Evolutionary conservation across 2,329 filamentous ascomycete genomes (phyloP).

Genomic region (Coniella lustricola): DNA sequence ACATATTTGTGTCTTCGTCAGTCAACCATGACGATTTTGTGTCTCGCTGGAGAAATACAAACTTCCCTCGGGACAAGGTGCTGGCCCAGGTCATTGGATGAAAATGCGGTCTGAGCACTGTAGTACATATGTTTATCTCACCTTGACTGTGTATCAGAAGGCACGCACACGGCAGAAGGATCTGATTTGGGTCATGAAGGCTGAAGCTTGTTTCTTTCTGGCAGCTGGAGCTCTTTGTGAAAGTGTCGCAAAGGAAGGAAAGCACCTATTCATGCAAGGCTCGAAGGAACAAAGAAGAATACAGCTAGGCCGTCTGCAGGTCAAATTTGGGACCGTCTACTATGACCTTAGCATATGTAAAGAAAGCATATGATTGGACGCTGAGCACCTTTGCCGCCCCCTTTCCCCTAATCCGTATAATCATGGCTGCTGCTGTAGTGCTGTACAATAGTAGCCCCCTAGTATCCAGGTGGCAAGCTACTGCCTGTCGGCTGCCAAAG

Average conservation of each 20-base stretch:
- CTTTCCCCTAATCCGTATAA: constrained; percentile 3
- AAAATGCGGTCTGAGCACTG: too few species aligned
- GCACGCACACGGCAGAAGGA: too few species aligned
- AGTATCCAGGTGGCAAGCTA: background rate
- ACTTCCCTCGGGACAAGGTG: constrained; percentile 45
- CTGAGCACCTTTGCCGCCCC: background rate
- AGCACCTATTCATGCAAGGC: background rate
- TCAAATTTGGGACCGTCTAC: too few species aligned
- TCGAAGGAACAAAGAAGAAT: too few species aligned
- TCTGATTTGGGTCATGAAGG: too few species aligned
- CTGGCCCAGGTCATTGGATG: constrained; percentile 28
- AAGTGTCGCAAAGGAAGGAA: background rate
- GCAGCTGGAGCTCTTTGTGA: too few species aligned
- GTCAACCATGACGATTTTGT: constrained; percentile 76
- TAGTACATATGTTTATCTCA: too few species aligned
- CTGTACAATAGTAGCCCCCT: background rate
- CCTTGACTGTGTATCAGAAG: too few species aligned
- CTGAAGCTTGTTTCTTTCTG: too few species aligned
- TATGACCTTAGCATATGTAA: background rate
- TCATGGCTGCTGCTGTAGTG: background rate
- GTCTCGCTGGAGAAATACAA: constrained; percentile 68
- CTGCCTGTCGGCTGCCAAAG: background rate
- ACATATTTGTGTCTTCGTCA: constrained; percentile 27
- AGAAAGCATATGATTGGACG: background rate
- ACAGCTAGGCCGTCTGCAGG: too few species aligned